These are phyloP conservation scores for Parathielavia appendiculata DNA, from an alignment of 495 filamentous ascomycete genomes.

Conservation along the genomic window DNA sequence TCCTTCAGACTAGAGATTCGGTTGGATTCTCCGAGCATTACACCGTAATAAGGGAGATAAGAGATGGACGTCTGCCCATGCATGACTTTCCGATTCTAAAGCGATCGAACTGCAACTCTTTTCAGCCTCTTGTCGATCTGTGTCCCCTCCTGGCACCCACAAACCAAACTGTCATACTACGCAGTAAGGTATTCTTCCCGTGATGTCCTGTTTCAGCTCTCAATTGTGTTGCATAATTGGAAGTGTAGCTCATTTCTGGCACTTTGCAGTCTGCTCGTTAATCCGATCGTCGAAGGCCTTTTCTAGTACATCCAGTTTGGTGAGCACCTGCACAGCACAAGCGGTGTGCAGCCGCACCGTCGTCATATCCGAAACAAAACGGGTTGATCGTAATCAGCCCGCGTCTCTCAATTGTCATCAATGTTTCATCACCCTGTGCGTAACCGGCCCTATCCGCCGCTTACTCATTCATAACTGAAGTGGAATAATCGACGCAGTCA, in stretches of 20 bases:
- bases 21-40: neutral
- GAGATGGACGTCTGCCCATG: neutral
- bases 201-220: too few relatives aligned
- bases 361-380: slow-evolving; percentile 7
- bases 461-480: neutral
- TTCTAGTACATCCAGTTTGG: too few relatives aligned
- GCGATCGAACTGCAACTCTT: too few relatives aligned
- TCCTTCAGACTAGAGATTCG: slow-evolving; percentile 2
- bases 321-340: neutral
- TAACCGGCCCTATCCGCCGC: neutral
- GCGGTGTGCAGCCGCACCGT: slow-evolving; percentile 4
- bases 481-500: too few relatives aligned
- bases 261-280: neutral
- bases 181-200: too few relatives aligned
- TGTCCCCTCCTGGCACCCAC: too few relatives aligned
- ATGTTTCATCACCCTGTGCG: slow-evolving; percentile 5
- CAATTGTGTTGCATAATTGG: too few relatives aligned
- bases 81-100: too few relatives aligned
- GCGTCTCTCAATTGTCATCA: neutral
- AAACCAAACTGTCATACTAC: too few relatives aligned
- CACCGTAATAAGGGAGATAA: neutral
- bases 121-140: too few relatives aligned
- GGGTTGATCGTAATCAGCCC: slow-evolving; percentile 11
- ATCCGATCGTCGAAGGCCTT: too few relatives aligned
- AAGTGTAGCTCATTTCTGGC: too few relatives aligned